A percentile compares a stretch with the other conserved stretches of the same genome.
Conservation (phyloP, 768 basidiomycete genomes). For the Suillus clintonianus region DNA sequence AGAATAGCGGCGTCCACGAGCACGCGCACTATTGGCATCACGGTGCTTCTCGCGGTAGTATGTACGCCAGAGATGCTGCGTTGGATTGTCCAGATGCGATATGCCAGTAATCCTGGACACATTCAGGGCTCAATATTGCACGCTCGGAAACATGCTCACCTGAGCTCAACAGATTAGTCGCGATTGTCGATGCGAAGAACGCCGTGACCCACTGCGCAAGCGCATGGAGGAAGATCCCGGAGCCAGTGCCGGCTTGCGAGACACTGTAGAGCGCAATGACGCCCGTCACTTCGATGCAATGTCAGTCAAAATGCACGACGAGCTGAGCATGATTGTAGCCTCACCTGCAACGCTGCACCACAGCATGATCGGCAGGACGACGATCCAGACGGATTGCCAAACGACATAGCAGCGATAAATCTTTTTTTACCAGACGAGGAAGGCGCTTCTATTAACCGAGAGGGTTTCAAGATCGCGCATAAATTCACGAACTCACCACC, state of each 20-base stretch:
- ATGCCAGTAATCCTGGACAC: constrained; percentile 7
- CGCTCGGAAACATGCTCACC: not conserved
- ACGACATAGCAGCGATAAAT: constrained; percentile 17
- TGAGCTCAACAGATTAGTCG: constrained; percentile 9
- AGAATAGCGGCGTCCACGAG: constrained; percentile 8
- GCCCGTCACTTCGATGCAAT: not conserved
- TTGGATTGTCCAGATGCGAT: constrained; percentile 9
- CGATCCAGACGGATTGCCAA: constrained; percentile 11
- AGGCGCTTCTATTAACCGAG: not conserved
- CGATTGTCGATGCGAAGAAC: constrained; percentile 6
- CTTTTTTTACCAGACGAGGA: not conserved
- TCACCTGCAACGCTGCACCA: constrained; percentile 10
- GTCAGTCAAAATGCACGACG: not conserved
- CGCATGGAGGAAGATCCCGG: not conserved
- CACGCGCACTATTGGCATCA: constrained; percentile 5
- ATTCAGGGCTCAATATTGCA: not conserved
- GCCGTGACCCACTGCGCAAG: constrained; percentile 8
- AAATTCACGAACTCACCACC: not conserved
- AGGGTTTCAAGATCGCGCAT: not conserved
- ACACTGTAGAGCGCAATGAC: not conserved
- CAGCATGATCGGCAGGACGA: constrained; percentile 9
- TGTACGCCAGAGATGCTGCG: not conserved
- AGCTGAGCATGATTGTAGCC: not conserved
- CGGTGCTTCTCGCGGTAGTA: not conserved
- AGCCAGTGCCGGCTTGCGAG: not conserved